Base-by-base conservation (phyloP, 192 early-diverging fungal genomes). In the Rhizophagus clarus region DNA sequence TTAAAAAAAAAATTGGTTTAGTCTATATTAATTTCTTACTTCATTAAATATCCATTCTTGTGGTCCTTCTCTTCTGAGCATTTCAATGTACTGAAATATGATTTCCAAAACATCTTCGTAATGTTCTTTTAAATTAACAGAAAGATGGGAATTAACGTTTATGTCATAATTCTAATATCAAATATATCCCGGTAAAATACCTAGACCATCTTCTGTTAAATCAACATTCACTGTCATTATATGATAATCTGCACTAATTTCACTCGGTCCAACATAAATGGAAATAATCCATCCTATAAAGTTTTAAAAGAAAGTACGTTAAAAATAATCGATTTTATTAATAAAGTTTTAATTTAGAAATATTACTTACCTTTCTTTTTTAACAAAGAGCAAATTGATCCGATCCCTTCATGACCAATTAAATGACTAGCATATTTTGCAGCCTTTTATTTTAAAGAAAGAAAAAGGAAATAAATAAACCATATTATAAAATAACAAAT, bases 361-460 rank as follows among this genome's bases (percentile, higher is more conserved):
- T 40, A 12, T 11, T 1, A 12, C 42, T 20, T 56, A 56, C 51
- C 56, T 72, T 94, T 91, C 80, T 93, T 89, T 81, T 97, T 98
- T 42, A 99, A 84, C 32, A 91, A 81, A 4, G 94, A 94, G 28
- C 97, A 84, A 62, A 98, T 85, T 11, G 96, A 97, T 12, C 98
- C 98, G 45, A 86, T 85, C 51, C 93, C 93, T 83, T 98, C 97
- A 85, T 97, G 96, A 1, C 97, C 97, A 81, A 99, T 92, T 67
- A 98, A 88, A 82, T 97, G 96, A 17, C 93, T 92, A 49, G 95
- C 75, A 83, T 98, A 98, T 15, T 88, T 78, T 9, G 88, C 87
- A 32, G 97, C 94, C 84, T 94, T 62, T 79, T 80, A 47, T 77
- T 42, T 42, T 42, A 10, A 8, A 7, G 9, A 72, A 37, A 69